phyloP scores from a whole-genome alignment of 2,329 filamentous ascomycete species.

The Plenodomus tracheiphilus region DNA sequence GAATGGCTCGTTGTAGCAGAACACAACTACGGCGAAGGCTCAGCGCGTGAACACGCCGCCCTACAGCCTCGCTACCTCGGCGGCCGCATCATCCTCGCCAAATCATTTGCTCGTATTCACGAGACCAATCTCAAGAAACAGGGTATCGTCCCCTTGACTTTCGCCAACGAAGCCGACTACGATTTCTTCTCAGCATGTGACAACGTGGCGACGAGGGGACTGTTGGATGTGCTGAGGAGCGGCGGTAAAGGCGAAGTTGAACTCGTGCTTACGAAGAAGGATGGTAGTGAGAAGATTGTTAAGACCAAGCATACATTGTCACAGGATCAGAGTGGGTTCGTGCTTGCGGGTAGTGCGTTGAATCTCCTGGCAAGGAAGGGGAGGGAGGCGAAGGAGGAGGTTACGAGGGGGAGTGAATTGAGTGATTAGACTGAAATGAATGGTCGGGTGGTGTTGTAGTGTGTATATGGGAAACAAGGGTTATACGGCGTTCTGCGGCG shows the following conservation, averaged over 20 bases:
- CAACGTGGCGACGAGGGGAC: slow-evolving; percentile 76
- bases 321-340: slow-evolving; percentile 87
- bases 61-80: slow-evolving; percentile 90
- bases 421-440: no score
- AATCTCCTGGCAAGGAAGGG: slow-evolving; percentile 78
- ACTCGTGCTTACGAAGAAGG: slow-evolving; percentile 57
- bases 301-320: slow-evolving; percentile 86
- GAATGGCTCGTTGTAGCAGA: slow-evolving; percentile 96
- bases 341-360: slow-evolving; percentile 89
- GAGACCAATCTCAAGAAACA: slow-evolving; percentile 98
- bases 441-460: no score
- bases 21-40: slow-evolving; percentile 95
- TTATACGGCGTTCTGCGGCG: no score
- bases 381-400: slow-evolving; percentile 39
- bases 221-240: slow-evolving; percentile 78
- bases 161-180: slow-evolving; percentile 86
- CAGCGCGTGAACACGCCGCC: slow-evolving; percentile 85
- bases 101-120: slow-evolving; percentile 89
- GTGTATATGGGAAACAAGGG: no score
- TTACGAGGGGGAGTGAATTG: slow-evolving; percentile 44
- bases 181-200: slow-evolving; percentile 82
- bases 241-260: slow-evolving; percentile 78
- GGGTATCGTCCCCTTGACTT: slow-evolving; percentile 91
- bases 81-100: slow-evolving; percentile 78
- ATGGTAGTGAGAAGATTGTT: slow-evolving; percentile 68